Percentiles rank a stretch among this genome's conserved stretches.
Conservation (phyloP, 208 protist genomes). For the Wallacemonas sp. region DNA sequence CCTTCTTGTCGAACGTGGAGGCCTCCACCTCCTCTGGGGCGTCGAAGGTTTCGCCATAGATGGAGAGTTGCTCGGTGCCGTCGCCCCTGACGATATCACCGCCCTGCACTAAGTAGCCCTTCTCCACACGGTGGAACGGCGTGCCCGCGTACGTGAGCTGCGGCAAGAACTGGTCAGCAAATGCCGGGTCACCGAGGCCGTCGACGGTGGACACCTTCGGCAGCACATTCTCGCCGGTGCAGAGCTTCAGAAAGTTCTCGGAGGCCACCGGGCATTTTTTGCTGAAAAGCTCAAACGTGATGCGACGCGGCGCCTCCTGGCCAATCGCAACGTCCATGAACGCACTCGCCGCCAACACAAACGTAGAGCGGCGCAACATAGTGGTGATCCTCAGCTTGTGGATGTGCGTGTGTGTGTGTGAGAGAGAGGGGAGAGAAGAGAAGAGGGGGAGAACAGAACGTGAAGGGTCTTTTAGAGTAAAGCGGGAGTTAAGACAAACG, state of each 20-base stretch:
- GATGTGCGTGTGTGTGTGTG: constrained; percentile 9
- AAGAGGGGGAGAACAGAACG: neutral
- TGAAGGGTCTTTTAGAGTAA: neutral
- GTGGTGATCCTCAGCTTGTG: neutral
- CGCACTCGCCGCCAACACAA: constrained; percentile 30
- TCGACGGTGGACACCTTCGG: constrained; percentile 53
- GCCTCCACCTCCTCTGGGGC: constrained; percentile 95
- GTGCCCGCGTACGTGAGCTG: constrained; percentile 91
- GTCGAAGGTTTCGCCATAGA: constrained; percentile 95
- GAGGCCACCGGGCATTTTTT: constrained; percentile 72
- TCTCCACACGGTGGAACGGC: constrained; percentile 93
- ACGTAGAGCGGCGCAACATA: constrained; percentile 41
- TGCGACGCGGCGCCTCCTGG: constrained; percentile 42
- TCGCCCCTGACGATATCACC: constrained; percentile 81
- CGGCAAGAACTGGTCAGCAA: constrained; percentile 78
- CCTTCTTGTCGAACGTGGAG: constrained; percentile 78
- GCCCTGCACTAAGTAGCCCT: constrained; percentile 92
- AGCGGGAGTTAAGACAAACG: constrained; percentile 1
- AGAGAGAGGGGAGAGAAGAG: neutral
- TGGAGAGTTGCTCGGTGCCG: constrained; percentile 95
- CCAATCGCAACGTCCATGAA: constrained; percentile 87
- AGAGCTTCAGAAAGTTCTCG: constrained; percentile 91
- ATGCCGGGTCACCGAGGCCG: constrained; percentile 64
- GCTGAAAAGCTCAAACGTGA: constrained; percentile 82
- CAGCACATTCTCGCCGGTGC: constrained; percentile 85